These are phyloP conservation scores for Ballota nigra DNA, from an alignment of 257 asterid species.

Conservation along the genomic window DNA sequence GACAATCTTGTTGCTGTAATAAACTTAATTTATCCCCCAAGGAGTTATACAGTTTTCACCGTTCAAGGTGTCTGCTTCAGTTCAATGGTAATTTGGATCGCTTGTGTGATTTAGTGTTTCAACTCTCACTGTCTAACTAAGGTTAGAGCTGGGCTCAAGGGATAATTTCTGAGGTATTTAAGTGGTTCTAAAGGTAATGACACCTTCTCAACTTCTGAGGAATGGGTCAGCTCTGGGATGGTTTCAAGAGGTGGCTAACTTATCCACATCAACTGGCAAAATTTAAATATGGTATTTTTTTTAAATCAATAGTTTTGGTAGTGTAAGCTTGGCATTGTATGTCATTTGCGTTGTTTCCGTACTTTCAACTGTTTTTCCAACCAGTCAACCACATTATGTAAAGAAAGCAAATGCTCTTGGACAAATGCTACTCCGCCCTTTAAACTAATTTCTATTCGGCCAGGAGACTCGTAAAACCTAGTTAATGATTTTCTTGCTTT, in stretches of 20 bases:
- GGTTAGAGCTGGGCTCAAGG: neutral
- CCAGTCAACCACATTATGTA: neutral
- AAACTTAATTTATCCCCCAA: neutral
- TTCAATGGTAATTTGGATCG: neutral
- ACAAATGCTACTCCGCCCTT: slow-evolving; percentile 1
- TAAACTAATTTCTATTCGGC: neutral
- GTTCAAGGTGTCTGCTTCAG: neutral
- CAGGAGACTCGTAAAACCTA: slow-evolving; percentile 9
- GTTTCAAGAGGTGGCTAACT: neutral
- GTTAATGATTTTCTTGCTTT: slow-evolving; percentile 1
- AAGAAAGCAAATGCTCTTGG: neutral
- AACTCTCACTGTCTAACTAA: neutral
- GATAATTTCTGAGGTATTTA: neutral
- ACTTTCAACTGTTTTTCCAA: neutral
- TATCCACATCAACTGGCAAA: neutral
- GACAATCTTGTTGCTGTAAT: neutral
- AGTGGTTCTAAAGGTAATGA: neutral
- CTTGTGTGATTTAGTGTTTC: neutral
- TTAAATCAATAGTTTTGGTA: neutral
- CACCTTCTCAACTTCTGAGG: neutral
- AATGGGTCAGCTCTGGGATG: neutral
- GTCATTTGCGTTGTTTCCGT: too few species aligned
- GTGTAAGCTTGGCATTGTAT: neutral
- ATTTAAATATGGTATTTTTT: neutral
- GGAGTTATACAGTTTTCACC: neutral